Evolutionary conservation across 495 filamentous ascomycete genomes (phyloP), one percentile per base, ranked within the genome.

Genomic region (Aspergillus biplanus): DNA sequence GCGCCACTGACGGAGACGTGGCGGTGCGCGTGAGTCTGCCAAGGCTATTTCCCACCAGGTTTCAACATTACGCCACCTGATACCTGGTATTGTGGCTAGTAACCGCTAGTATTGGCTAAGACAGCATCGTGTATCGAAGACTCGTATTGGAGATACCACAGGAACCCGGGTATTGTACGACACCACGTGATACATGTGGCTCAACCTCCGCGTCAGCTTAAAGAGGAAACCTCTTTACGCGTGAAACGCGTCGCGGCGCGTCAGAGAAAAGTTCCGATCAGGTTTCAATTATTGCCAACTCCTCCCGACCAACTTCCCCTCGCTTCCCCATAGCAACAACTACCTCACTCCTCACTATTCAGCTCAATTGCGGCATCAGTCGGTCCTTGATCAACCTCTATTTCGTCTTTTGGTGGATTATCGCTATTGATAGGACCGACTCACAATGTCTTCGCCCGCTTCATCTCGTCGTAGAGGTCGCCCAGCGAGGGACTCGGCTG

Each of bases 401-500:
- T 48, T 9, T 21, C 21, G 21, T 46, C 33, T 31, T 32, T 3
- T 15, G 11, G 46, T 57, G 58, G 59, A 52, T 42, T 46, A 27
- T 52, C 52, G n/a, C 21, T 33, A 34, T 13, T 12, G 11, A 56
- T 52, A 55, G 64, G 66, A 56, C 57, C 52, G 37, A 35, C 52
- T 55, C 63, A 71, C 60, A 52, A 84, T 84, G 82, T 83, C 82
- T 68, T 83, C 82, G 42, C 82, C 82, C 56, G 69, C 79, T 65
- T 70, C 75, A 64, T 67, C 69, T 66, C 72, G 69, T 56, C 71
- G 77, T 66, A 74, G 78, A 53, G 76, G 78, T 66, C 79, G 79
- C 52, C 75, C 79, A 46, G 66, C 77, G 16, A 76, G 75, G 57
- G 74, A 78, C 59, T 71, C 78, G 32, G 62, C 73, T 42, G 75